A percentile compares a stretch with the other conserved stretches of the same genome.
Evolutionary conservation across 116 monocot species (phyloP).

Genomic region (Trichopus zeylanicus): DNA sequence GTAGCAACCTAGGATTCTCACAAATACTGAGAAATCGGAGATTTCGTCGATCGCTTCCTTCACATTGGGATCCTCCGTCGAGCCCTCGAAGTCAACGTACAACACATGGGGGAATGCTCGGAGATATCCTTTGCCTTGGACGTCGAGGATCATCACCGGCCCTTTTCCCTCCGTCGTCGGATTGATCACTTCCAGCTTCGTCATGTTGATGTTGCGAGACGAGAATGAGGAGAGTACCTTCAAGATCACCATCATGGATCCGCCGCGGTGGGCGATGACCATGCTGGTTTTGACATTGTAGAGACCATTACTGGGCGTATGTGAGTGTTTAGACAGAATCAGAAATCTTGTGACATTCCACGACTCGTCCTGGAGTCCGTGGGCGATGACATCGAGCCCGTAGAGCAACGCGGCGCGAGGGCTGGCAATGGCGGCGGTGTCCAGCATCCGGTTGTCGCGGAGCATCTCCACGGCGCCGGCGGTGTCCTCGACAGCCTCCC

Average conservation of each 20-base stretch:
- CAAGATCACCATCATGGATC: not conserved
- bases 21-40: conserved; percentile 1
- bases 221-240: not conserved
- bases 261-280: too few species aligned
- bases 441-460: conserved; percentile 17
- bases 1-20: conserved; percentile 1
- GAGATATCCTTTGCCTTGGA: too few species aligned
- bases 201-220: not conserved
- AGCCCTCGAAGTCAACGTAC: too few species aligned
- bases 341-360: conserved; percentile 38
- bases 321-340: conserved; percentile 16
- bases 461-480: conserved; percentile 35
- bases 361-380: conserved; percentile 35
- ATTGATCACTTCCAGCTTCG: conserved; percentile 4
- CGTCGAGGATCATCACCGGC: too few species aligned
- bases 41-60: conserved; percentile 5
- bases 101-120: too few species aligned
- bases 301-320: not conserved
- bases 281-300: not conserved
- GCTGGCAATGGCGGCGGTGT: conserved; percentile 40
- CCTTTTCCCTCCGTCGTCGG: not conserved
- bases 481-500: conserved; percentile 43
- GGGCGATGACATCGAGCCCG: conserved; percentile 29
- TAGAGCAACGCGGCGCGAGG: conserved; percentile 38
- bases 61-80: too few species aligned